Percentiles rank a stretch among this genome's conserved stretches.
Evolutionary conservation across 2,329 filamentous ascomycete genomes (phyloP).

Genomic region (Chaetomiaceae sp.): DNA sequence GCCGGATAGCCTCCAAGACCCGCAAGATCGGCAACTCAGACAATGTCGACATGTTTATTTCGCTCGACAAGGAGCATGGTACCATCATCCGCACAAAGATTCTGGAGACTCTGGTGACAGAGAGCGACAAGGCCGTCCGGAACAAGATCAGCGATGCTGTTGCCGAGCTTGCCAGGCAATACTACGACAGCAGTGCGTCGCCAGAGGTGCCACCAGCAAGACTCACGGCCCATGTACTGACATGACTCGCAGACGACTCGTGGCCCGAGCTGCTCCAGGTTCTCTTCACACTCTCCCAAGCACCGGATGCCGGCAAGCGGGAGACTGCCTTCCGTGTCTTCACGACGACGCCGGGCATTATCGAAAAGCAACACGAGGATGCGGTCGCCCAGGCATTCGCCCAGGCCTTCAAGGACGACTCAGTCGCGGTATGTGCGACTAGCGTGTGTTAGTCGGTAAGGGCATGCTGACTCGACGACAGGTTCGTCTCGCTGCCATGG

Average conservation of each 20-base stretch:
- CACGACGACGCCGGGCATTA: slow-evolving; percentile 88
- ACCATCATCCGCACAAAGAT: slow-evolving; percentile 78
- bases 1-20: slow-evolving; percentile 85
- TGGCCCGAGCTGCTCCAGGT: slow-evolving; percentile 87
- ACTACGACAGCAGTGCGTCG: slow-evolving; percentile 78
- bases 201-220: slow-evolving; percentile 4
- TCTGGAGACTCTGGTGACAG: slow-evolving; percentile 68
- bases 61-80: slow-evolving; percentile 68
- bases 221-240: slow-evolving; percentile 10
- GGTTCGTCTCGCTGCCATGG: slow-evolving; percentile 91
- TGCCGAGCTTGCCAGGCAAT: slow-evolving; percentile 90
- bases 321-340: slow-evolving; percentile 96
- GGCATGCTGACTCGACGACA: slow-evolving; percentile 32
- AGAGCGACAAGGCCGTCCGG: slow-evolving; percentile 69
- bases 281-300: slow-evolving; percentile 88
- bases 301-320: slow-evolving; percentile 73
- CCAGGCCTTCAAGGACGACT: slow-evolving; percentile 85
- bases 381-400: slow-evolving; percentile 85
- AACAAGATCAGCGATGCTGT: slow-evolving; percentile 98
- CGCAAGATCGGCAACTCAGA: slow-evolving; percentile 70
- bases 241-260: slow-evolving; percentile 56
- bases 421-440: slow-evolving; percentile 59
- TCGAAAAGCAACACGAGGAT: slow-evolving; percentile 91
- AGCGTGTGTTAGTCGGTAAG: background rate
- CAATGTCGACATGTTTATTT: slow-evolving; percentile 79